Percentiles rank a stretch among this genome's conserved stretches.
phyloP scores from a whole-genome alignment of 2,329 filamentous ascomycete genomes.

The Calcarisporium arbuscula region DNA sequence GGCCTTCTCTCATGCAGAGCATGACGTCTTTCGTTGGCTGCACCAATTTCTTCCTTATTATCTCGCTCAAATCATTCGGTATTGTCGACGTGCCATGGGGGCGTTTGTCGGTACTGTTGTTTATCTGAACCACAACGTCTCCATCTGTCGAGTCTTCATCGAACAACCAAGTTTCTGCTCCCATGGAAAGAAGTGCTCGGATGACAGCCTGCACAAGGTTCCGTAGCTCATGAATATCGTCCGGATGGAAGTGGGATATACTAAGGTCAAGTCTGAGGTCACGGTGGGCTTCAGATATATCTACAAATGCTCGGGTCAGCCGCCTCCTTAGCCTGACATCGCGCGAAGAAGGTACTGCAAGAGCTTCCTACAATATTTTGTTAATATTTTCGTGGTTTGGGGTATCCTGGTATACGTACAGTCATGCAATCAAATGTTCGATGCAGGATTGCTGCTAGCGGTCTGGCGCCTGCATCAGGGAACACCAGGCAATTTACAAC shows the following conservation, averaged over 20 bases:
- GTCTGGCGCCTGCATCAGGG: constrained; percentile 50
- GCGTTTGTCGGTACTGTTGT: constrained; percentile 3
- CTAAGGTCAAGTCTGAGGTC: constrained; percentile 53
- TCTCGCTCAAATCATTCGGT: constrained; percentile 13
- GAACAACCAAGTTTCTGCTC: constrained; percentile 41
- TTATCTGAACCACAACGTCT: constrained; percentile 12
- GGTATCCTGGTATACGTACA: constrained; percentile 25
- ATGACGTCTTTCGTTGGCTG: constrained; percentile 41
- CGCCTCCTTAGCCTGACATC: constrained; percentile 30
- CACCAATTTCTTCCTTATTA: constrained; percentile 27
- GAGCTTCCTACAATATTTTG: constrained; percentile 19
- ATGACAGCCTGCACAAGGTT: constrained; percentile 51
- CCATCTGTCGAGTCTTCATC: constrained; percentile 17
- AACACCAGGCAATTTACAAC: constrained; percentile 40
- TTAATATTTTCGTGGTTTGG: too few relatives aligned
- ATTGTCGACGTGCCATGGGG: too few relatives aligned
- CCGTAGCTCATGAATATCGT: constrained; percentile 42
- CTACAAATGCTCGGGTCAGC: constrained; percentile 46
- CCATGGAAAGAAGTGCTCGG: constrained; percentile 45
- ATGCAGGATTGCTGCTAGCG: constrained; percentile 41
- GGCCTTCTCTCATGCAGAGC: constrained; percentile 34
- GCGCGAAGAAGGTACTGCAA: constrained; percentile 22
- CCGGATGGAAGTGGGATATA: constrained; percentile 44
- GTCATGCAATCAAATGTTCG: constrained; percentile 40
- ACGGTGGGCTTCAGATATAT: constrained; percentile 48